phyloP scores from a whole-genome alignment of 371 early-diverging fungal genomes.

The Rhizopus stolonifer region DNA sequence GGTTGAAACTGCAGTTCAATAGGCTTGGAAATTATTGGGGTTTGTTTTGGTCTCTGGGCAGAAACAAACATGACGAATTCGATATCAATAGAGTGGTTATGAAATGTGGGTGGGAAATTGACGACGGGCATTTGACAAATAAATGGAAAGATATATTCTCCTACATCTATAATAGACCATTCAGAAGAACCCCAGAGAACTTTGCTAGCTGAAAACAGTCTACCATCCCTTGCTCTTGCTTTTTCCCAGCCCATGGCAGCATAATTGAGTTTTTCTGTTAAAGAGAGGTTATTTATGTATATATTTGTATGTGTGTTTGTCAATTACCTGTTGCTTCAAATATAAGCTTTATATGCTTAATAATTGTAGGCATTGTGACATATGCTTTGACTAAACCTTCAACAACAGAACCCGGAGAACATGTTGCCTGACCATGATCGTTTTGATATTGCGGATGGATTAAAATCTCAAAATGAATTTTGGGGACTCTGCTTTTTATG shows the following conservation, averaged over 20 bases:
- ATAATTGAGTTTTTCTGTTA: constrained; percentile 32
- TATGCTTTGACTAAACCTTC: constrained; percentile 29
- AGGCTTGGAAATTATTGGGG: constrained; percentile 21
- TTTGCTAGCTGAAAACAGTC: constrained; percentile 35
- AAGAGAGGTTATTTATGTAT: neutral
- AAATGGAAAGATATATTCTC: constrained; percentile 30
- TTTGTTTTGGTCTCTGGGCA: constrained; percentile 12
- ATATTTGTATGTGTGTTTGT: neutral
- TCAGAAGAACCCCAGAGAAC: constrained; percentile 21
- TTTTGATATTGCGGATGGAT: constrained; percentile 28
- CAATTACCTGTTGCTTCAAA: constrained; percentile 27
- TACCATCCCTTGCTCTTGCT: constrained; percentile 17
- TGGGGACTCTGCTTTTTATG: constrained; percentile 12
- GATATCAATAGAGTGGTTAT: constrained; percentile 27
- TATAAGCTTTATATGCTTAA: constrained; percentile 27
- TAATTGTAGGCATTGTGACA: constrained; percentile 15
- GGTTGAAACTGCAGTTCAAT: constrained; percentile 20
- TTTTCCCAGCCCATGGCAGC: constrained; percentile 38
- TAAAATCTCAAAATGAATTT: constrained; percentile 13
- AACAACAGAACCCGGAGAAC: constrained; percentile 34
- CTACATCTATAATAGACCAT: constrained; percentile 23
- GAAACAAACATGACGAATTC: constrained; percentile 24
- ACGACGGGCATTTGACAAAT: constrained; percentile 33
- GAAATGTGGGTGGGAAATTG: constrained; percentile 33
- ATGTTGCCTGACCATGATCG: constrained; percentile 22